Evolutionary conservation across 164 flowering plant species (phyloP).

Genomic region (Litsea cubeba): DNA sequence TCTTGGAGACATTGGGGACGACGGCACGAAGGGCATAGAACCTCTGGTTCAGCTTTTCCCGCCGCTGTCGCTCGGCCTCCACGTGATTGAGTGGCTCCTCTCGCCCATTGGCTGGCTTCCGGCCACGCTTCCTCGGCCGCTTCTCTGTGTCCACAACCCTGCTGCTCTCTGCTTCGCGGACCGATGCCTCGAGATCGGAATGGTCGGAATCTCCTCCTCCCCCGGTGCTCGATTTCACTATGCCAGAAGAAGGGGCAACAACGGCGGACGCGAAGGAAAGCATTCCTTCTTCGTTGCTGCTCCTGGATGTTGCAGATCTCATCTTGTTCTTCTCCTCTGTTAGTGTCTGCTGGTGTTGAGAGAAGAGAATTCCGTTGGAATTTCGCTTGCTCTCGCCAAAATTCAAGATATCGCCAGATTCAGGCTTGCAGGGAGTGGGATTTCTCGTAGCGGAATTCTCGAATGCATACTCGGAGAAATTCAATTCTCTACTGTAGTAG

Average conservation of each 20-base stretch:
- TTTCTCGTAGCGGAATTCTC: slow-evolving; percentile 25
- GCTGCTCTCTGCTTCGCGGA: slow-evolving; percentile 58
- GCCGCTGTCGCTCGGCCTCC: slow-evolving; percentile 86
- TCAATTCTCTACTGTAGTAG: slow-evolving; percentile 42
- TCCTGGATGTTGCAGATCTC: slow-evolving; percentile 42
- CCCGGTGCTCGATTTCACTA: slow-evolving; percentile 32
- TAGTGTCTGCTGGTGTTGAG: slow-evolving; percentile 22
- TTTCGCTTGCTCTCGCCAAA: slow-evolving; percentile 61
- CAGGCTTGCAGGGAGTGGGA: slow-evolving; percentile 44
- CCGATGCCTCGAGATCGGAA: slow-evolving; percentile 83
- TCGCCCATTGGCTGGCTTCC: slow-evolving; percentile 91
- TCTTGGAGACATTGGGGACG: slow-evolving; percentile 92
- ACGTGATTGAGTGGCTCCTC: slow-evolving; percentile 91
- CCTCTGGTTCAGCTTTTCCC: slow-evolving; percentile 92
- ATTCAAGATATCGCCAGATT: slow-evolving; percentile 70
- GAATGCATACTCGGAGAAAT: slow-evolving; percentile 49
- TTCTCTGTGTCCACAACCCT: slow-evolving; percentile 58
- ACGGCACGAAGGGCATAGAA: slow-evolving; percentile 90
- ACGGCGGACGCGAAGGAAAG: slow-evolving; percentile 68
- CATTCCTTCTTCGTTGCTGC: slow-evolving; percentile 72
- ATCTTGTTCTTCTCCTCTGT: slow-evolving; percentile 37
- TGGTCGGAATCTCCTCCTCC: slow-evolving; percentile 61
- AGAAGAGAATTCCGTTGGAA: slow-evolving; percentile 30
- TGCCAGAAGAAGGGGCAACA: slow-evolving; percentile 42
- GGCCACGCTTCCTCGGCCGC: slow-evolving; percentile 71